Conservation (phyloP, 2,329 filamentous ascomycete species). For the Penicillium sp. region DNA sequence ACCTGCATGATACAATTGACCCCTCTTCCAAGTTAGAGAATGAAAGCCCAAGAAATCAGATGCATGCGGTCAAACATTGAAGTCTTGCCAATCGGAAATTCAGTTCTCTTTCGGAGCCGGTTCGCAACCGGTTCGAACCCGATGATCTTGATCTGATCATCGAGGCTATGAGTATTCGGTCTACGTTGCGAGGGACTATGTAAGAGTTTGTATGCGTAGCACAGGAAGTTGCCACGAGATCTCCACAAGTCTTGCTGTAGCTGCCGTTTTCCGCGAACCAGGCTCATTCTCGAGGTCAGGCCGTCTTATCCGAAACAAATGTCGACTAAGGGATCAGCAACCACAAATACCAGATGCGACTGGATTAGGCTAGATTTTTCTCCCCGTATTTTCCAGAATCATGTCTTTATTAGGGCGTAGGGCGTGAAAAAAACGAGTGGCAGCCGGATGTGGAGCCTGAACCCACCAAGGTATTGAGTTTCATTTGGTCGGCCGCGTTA, state of each 20-base stretch:
- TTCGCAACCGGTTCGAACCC: neutral
- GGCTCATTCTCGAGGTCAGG: slow-evolving; percentile 12
- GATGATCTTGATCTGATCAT: neutral
- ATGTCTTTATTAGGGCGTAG: slow-evolving; percentile 13
- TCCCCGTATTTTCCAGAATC: slow-evolving; percentile 9
- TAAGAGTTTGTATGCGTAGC: neutral
- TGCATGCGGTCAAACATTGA: slow-evolving; percentile 6
- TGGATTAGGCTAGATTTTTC: slow-evolving; percentile 6
- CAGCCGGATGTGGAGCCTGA: slow-evolving; percentile 13
- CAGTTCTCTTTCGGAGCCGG: neutral
- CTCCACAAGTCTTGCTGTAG: slow-evolving; percentile 7
- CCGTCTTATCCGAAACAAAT: slow-evolving; percentile 22
- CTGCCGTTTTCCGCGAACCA: slow-evolving; percentile 6
- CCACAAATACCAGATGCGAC: slow-evolving; percentile 13
- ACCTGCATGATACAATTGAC: neutral
- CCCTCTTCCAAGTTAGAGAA: slow-evolving; percentile 1
- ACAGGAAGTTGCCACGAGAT: slow-evolving; percentile 12
- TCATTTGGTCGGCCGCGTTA: slow-evolving; percentile 13
- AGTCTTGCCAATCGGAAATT: neutral
- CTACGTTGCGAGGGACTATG: slow-evolving; percentile 4
- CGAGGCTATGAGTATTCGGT: neutral
- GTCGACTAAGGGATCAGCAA: slow-evolving; percentile 16
- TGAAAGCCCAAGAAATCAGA: slow-evolving; percentile 1
- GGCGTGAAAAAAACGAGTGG: slow-evolving; percentile 10
- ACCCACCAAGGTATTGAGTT: slow-evolving; percentile 12